Base-by-base conservation (phyloP, 306 rosid genomes). In the Dalbergia oliveri region DNA sequence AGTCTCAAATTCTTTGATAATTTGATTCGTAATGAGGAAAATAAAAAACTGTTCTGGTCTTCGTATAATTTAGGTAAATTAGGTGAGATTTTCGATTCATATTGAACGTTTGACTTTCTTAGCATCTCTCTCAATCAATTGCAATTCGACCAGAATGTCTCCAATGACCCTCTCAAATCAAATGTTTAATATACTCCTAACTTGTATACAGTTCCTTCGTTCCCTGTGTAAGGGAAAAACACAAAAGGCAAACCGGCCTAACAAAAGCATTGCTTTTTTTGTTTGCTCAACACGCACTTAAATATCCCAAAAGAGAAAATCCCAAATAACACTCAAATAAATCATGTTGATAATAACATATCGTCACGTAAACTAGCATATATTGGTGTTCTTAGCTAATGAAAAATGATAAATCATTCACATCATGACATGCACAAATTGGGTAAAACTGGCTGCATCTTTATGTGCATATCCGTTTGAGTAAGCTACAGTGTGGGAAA, bases 131-230 rank as follows among this genome's bases (percentile, higher is more conserved):
- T 71, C 11, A 53, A 72, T 10, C 1, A 18, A 21, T 62, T 72
- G 78, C 67, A 73, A 11, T 73, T 73, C 9, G 54, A 73, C 67
- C 78, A 19, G 78, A 73, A 39, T 56, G 66, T 72, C 5, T 37
- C 53, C 41, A 37, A 37, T 5, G 41, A 37, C 41, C 41, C 5
- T 37, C 41, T 37, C 41, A 37, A 4, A 4, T 5, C 7, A 0
- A 37, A 37, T 26, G 31, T 26, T 26, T 26, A 26, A 26, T 26
- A 26, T 26, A 2, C 2, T 26, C 31, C 3, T 1, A 26, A 26
- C 31, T 26, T 26, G 7, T 37, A 37, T 37, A 37, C 7, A 5
- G 41, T 37, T 37, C 1, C 41, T 7, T 39, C 31, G 11, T 58
- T 58, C 35, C 35, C 19, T 41, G 15, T n/a, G 11, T 11, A 33